Base-by-base conservation (phyloP, 495 filamentous ascomycete genomes). In the Parathielavia hyrcaniae region DNA sequence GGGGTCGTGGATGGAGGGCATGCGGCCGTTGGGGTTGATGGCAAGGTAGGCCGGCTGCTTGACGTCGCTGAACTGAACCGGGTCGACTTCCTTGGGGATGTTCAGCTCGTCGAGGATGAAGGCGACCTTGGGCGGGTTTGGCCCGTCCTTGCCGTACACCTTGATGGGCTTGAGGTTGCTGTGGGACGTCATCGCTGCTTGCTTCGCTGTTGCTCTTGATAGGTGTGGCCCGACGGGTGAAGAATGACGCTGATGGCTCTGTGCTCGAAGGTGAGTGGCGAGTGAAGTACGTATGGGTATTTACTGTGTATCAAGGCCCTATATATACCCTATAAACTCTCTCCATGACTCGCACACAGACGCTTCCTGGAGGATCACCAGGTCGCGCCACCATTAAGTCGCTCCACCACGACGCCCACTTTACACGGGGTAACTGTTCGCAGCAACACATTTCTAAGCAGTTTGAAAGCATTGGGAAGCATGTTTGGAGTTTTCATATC, bases 21-120 rank as follows among this genome's bases (percentile, higher is more conserved):
- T 50, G 2, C 88, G 85, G 50, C 87, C 87, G 70, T 91, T 90
- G 60, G 85, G 86, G 67, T 88, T 90, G 73, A 86, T 61, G 13
- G 72, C 71, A 10, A 72, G 65, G 68, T 73, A 91, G 0, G 71
- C 68, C 13, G 74, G 69, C 32, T 75, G 66, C 71, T 91, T 91
- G 61, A 86, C 68, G 3, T 83, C 79, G 11, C 61, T 30, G 53
- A 80, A 74, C 3, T 50, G 36, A 40, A 83, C 26, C 3, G 56
- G 26, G 13, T 75, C 73, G 48, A 68, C 62, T 38, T 78, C 72
- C 67, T 83, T 83, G 5, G 81, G 77, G 11, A 91, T 57, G 7
- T 63, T 62, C 41, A 92, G 84, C 61, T 87, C 85, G 39, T 83
- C 69, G 43, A 89, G 73, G 61, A 88, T 48, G 38, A 85, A 80